Evolutionary conservation across 331 rosid genomes (phyloP), one percentile per base, ranked within the genome.

Genomic region (Malus hybrid): DNA sequence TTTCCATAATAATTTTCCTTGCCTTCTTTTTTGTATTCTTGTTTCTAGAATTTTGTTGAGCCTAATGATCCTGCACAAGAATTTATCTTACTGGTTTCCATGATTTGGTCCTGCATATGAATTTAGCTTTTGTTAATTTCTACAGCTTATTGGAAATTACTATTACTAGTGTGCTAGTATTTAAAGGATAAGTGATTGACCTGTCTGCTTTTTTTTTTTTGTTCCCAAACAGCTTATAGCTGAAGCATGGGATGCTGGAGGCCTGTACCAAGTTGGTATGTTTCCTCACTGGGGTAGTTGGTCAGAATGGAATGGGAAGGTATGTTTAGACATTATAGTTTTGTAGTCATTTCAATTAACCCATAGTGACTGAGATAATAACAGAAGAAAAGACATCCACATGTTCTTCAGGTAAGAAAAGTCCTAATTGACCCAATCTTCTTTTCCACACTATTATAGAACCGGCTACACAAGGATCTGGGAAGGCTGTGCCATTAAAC

Each of bases 251-350:
- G 99, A 94, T 86, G 79, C 96, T 3, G 99, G 96, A 63, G 97
- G 99, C 78, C 86, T 92, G 55, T 94, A 94, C 87, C 99, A 94
- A 90, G 95, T 94, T 86, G 99, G 97, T 76, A 71, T 81, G 26
- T 94, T 94, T 83, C 99, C 98, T 81, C 97, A 88, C 87, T 87
- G 95, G 97, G 93, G 97, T 84, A 82, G 82, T 86, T 94, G 99
- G 99, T 94, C 96, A 56, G 99, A 92, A 84, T 94, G 99, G 99
- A 94, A 94, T 77, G 99, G 99, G 74, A 88, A 92, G 99, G 99
- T 93, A 57, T 74, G 97, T 77, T 77, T 66, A 72, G 66, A 62
- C 70, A 29, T 34, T 62, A 52, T 36, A 71, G 71, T 30, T 82
- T 64, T 44, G 67, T 74, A 61, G 12, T 70, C 62, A 68, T 80